Evolutionary conservation across 208 protist genomes (phyloP).

Genomic region (Crithidia mellificae): DNA sequence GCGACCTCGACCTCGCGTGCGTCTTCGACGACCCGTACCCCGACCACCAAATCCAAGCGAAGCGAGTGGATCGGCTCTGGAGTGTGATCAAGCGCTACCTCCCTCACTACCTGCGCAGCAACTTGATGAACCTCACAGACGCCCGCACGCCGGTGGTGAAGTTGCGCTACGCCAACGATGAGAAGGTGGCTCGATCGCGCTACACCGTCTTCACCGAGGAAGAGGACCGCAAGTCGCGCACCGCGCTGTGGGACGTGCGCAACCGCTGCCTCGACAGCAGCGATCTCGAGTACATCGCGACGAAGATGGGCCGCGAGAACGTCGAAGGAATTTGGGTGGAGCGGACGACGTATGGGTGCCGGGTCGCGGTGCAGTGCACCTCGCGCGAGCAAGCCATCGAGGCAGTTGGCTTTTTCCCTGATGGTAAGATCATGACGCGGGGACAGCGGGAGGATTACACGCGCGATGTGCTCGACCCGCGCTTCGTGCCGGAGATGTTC

Average conservation of each 20-base stretch:
- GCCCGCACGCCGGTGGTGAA: conserved; percentile 88
- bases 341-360: conserved; percentile 84
- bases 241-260: conserved; percentile 79
- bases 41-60: conserved; percentile 74
- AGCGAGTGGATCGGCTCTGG: conserved; percentile 88
- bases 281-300: conserved; percentile 86
- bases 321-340: conserved; percentile 88
- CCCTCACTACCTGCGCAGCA: conserved; percentile 78
- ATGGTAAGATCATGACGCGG: conserved; percentile 86
- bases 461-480: conserved; percentile 80
- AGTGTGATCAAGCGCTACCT: conserved; percentile 87
- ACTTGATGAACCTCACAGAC: conserved; percentile 76
- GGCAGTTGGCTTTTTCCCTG: conserved; percentile 86
- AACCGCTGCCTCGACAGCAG: conserved; percentile 62
- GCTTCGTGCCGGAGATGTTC: conserved; percentile 87
- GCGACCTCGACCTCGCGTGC: conserved; percentile 87
- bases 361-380: conserved; percentile 79
- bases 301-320: conserved; percentile 75
- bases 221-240: conserved; percentile 83
- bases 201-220: conserved; percentile 84
- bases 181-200: conserved; percentile 72
- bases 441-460: conserved; percentile 88
- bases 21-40: conserved; percentile 90
- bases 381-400: conserved; percentile 83
- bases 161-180: conserved; percentile 79